Base-by-base conservation (phyloP, 805 yeast genomes). In the Ogataea neopini region DNA sequence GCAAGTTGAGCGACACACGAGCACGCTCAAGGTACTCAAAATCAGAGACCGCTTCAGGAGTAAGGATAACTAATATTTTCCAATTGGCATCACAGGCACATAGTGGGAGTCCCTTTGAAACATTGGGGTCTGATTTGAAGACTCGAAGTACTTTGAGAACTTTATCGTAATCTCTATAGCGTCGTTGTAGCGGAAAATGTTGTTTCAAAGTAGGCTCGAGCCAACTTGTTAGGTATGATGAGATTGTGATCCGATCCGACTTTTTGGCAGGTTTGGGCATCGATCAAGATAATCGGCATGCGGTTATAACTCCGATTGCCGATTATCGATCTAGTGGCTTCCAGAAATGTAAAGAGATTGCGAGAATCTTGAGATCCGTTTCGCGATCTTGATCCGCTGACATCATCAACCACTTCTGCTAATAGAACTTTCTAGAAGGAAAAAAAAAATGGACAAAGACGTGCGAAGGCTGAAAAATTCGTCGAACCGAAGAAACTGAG, bases 361-460 rank as follows among this genome's bases (percentile, higher is more conserved):
- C 34, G 37, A 34, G 37, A 34, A 32, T 6, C 8, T 8, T 22
- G 25, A 22, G 25, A 22, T 22, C 25, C 7, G 5, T 6, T 22
- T 22, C 25, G 25, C 25, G 17, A 32, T 8, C 36, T 11, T 6
- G 17, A 4, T 14, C 28, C 28, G 42, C 42, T 39, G 42, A 39
- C 42, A 39, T 39, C 42, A 39, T 7, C 42, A 15, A 23, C 19
- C 9, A 4, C 8, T 4, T 22, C 9, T 17, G 13, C 4, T 26
- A 32, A 33, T 53, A n/a, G 58, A 54, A 54, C 34, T 36, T 54
- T 54, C 58, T 54, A 50, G 58, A 54, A 52, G 8, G 25, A 40
- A 28, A 34, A 40, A 40, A 40, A 26, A 4, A 18, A 2, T 39
- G 25, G 32, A 19, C 37, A 32, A 40, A 32, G 44, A 30, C 44